Conservation (phyloP, 257 asterid genomes). For the Capsicum baccatum region DNA sequence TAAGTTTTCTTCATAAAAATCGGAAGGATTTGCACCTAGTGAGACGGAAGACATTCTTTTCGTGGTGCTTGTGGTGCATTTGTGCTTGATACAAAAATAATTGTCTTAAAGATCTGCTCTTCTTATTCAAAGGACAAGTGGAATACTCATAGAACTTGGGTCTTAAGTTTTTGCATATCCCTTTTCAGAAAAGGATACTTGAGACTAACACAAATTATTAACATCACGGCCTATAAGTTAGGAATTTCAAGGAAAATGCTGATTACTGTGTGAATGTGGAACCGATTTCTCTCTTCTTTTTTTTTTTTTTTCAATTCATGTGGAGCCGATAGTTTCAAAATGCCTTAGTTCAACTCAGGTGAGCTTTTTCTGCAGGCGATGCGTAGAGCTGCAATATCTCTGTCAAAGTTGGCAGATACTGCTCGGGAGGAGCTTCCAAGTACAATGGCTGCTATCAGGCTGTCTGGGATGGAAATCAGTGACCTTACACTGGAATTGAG, state of each 20-base stretch:
- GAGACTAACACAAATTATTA: background rate
- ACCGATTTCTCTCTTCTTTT: background rate
- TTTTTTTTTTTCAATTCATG: too few species aligned
- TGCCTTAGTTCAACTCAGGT: conserved; percentile 6
- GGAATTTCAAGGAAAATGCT: background rate
- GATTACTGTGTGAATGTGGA: background rate
- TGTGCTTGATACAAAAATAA: background rate
- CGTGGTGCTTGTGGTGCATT: background rate
- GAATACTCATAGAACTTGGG: conserved; percentile 15
- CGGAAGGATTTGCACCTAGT: background rate
- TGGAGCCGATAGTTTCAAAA: background rate
- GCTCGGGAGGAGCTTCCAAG: conserved; percentile 90
- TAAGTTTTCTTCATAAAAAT: background rate
- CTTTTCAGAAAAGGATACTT: background rate
- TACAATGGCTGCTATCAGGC: conserved; percentile 89
- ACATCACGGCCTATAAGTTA: background rate
- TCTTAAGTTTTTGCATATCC: background rate
- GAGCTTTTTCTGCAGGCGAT: conserved; percentile 61
- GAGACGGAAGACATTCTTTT: conserved; percentile 9
- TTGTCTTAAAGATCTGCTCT: background rate
- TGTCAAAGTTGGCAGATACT: conserved; percentile 81
- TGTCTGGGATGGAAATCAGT: conserved; percentile 90
- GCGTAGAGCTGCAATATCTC: conserved; percentile 82
- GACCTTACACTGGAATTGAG: conserved; percentile 85
- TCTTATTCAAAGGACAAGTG: background rate